Evolutionary conservation across 1,284 basidiomycete genomes (phyloP).

Genomic region (Papiliotrema flavescens): DNA sequence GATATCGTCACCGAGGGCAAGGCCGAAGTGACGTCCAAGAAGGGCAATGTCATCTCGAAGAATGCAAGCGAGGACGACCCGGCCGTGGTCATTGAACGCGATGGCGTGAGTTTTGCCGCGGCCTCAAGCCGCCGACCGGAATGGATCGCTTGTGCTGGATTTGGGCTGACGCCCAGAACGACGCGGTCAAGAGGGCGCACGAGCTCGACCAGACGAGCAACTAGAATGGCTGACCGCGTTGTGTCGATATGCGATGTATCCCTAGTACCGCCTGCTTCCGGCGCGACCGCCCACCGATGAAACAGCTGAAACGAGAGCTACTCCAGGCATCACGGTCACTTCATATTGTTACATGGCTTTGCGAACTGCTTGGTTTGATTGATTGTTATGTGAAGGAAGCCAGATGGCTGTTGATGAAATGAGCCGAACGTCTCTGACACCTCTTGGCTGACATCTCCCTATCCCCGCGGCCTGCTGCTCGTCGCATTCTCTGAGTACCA

Average conservation of each 20-base stretch:
- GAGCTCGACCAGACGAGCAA: slow-evolving; percentile 7
- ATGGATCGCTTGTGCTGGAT: neutral
- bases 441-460: no score
- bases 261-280: neutral
- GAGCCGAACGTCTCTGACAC: no score
- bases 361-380: no score
- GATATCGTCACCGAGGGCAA: slow-evolving; percentile 31
- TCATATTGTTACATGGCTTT: no score
- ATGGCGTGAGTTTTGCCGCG: slow-evolving; percentile 25
- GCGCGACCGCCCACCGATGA: no score
- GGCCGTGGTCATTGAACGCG: slow-evolving; percentile 37
- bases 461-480: no score
- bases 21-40: slow-evolving; percentile 36
- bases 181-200: slow-evolving; percentile 6
- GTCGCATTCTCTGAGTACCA: no score
- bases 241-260: neutral
- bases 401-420: no score
- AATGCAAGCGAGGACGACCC: slow-evolving; percentile 42
- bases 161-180: slow-evolving; percentile 1
- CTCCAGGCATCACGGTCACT: no score
- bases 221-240: neutral
- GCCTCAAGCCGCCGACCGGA: neutral
- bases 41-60: slow-evolving; percentile 39
- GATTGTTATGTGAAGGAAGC: no score
- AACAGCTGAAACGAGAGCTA: no score